Base-by-base conservation (phyloP, 2,329 filamentous ascomycete species). In the Diaporthe helianthi region DNA sequence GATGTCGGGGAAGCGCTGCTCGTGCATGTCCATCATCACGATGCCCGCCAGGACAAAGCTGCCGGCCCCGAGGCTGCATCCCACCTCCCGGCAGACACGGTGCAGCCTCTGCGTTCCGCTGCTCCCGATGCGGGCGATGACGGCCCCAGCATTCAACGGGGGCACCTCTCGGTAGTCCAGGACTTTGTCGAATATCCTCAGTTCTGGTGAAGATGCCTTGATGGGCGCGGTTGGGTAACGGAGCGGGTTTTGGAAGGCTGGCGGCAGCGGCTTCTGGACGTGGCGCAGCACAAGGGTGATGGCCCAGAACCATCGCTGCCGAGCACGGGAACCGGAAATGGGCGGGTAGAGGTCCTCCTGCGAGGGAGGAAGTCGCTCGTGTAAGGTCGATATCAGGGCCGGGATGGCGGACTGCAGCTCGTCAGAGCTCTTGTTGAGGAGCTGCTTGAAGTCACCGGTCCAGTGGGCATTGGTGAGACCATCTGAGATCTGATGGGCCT, bases 11-110 rank as follows among this genome's bases (percentile, higher is more conserved):
- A 33, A 65, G 17, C 66, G 52, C 15, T 67, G 41, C 65, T 75
- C 74, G 71, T 76, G 70, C 12, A 73, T 58, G 46, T 73, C 71
- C 74, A 75, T 76, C 74, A 76, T 75, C 3, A 68, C 73, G 41
- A 75, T 72, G 1, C 68, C 74, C 3, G 75, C 73, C 1, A 75
- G 68, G 2, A 73, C 74, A 58, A 71, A 71, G 29, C 60, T 60
- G 17, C 74, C 74, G 9, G 74, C 74, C 0, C 74, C 74, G 13
- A 76, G 67, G 66, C 74, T 75, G 26, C 73, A 72, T 6, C 71
- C 71, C 7, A 72, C 73, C 51, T 73, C 70, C 33, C 69, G 70
- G 41, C 73, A 76, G 3, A 75, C 68, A 2, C 70, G 69, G 33
- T 72, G 73, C 15, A 75, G 71, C 12, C 74, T 69, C 31, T 49